Base-by-base conservation (phyloP, 306 rosid genomes). In the Acacia acuminata region DNA sequence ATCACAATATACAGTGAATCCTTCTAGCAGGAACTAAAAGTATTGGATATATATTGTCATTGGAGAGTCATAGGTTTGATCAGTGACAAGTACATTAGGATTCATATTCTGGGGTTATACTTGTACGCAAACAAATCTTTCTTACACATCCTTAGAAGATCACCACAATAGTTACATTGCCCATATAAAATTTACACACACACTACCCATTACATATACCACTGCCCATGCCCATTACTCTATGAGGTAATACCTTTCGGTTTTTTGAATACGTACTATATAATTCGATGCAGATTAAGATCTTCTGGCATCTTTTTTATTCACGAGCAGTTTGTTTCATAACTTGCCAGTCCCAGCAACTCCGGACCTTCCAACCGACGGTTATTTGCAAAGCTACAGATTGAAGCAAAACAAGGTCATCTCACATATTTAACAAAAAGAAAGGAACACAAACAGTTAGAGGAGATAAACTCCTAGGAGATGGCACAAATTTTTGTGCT, bases 291-390 rank as follows among this genome's bases (percentile, higher is more conserved):
- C 75, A 66, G 85, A 72, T 77, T 73, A 77, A 65, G 85, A 81
- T 73, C 81, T 88, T 84, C 76, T 77, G 27, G 75, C 90, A 72
- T 77, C 83, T 55, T 10, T 36, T 34, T 80, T 34, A 79, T 55
- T 94, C 90, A 95, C 13, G 90, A 86, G 94, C 99, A 95, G 91
- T 93, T 90, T 75, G 98, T 95, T 85, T 95, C 99, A 8, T 95
- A 95, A 82, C 90, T 90, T 75, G 93, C 99, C 4, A 93, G 98
- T 76, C 99, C 98, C 90, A 92, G 79, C 91, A 95, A 86, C 87
- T 95, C 98, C 14, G 99, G 98, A 66, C 98, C 98, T 90, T 93
- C 99, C 81, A 95, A 85, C 45, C 97, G 91, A 69, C 86, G 97
- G 88, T 95, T 95, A 69, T 93, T 90, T 86, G 90, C 94, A 77